A percentile compares a stretch with the other conserved stretches of the same genome.
phyloP scores from a whole-genome alignment of 2,329 filamentous ascomycete genomes.

The Seiridium cupressi region DNA sequence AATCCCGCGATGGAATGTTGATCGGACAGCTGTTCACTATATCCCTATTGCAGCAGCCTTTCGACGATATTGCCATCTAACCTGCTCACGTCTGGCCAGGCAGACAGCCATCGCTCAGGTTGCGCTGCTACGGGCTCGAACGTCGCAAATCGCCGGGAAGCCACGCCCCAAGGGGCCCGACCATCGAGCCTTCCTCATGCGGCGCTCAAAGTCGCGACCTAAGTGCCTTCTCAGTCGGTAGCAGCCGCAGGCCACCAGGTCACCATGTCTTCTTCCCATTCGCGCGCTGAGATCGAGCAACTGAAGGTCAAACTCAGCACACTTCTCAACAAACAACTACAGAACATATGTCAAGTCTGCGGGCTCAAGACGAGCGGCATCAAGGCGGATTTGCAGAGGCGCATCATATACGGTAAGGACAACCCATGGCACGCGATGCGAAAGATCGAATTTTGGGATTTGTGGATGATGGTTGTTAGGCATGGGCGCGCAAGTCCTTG shows the following conservation, averaged over 20 bases:
- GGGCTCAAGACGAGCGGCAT: constrained; percentile 76
- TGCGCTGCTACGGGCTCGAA: too few relatives aligned
- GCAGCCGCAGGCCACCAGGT: constrained; percentile 8
- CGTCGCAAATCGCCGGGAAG: not conserved
- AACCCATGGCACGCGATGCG: not conserved
- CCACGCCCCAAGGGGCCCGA: not conserved
- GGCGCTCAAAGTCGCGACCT: constrained; percentile 13
- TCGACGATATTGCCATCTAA: not conserved
- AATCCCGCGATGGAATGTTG: too few relatives aligned
- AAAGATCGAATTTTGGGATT: not conserved
- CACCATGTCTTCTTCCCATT: constrained; percentile 19
- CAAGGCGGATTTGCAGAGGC: constrained; percentile 77
- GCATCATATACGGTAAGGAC: constrained; percentile 76
- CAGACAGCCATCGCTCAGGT: too few relatives aligned
- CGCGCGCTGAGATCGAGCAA: constrained; percentile 37
- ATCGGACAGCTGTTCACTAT: too few relatives aligned
- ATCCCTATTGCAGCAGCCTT: not conserved
- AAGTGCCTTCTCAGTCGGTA: constrained; percentile 22
- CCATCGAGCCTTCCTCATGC: constrained; percentile 24
- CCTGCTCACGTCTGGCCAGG: not conserved
- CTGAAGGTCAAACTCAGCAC: constrained; percentile 34
- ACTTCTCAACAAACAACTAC: constrained; percentile 64
- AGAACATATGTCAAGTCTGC: constrained; percentile 73
- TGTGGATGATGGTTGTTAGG: not conserved
- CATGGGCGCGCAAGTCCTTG: too few relatives aligned